These are phyloP conservation scores for Grosmannia huntii DNA, from an alignment of 2,329 filamentous ascomycete species.

Conservation along the genomic window DNA sequence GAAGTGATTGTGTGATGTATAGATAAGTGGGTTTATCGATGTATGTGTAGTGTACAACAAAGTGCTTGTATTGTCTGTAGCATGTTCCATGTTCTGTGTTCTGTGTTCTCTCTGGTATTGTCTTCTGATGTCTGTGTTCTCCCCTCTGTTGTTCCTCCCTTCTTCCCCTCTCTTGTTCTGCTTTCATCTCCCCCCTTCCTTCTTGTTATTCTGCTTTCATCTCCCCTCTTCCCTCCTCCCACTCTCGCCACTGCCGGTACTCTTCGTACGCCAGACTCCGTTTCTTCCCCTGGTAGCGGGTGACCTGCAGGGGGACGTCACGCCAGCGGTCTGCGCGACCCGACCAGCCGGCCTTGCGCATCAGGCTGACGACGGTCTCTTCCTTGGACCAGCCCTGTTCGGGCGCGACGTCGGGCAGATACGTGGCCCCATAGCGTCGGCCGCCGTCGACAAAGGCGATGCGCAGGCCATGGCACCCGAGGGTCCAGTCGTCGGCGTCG, in stretches of 20 bases:
- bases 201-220: neutral
- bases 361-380: constrained; percentile 76
- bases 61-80: no score
- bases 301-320: constrained; percentile 64
- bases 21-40: neutral
- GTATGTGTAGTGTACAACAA: neutral
- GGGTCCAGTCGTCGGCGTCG: constrained; percentile 68
- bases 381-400: constrained; percentile 96
- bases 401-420: constrained; percentile 77
- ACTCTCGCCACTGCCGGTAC: constrained; percentile 69
- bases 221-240: constrained; percentile 37
- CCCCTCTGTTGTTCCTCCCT: neutral
- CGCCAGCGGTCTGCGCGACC: constrained; percentile 70
- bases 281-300: constrained; percentile 80
- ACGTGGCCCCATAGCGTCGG: constrained; percentile 64
- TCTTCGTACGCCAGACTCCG: constrained; percentile 56
- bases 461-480: constrained; percentile 77
- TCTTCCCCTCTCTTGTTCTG: neutral
- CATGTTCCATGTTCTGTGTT: neutral
- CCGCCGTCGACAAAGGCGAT: constrained; percentile 70
- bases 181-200: constrained; percentile 9
- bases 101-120: no score
- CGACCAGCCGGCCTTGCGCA: constrained; percentile 89
- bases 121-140: neutral
- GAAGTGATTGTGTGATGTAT: no score